Conservation (phyloP, 164 flowering plant species). For the Annona cherimola region DNA sequence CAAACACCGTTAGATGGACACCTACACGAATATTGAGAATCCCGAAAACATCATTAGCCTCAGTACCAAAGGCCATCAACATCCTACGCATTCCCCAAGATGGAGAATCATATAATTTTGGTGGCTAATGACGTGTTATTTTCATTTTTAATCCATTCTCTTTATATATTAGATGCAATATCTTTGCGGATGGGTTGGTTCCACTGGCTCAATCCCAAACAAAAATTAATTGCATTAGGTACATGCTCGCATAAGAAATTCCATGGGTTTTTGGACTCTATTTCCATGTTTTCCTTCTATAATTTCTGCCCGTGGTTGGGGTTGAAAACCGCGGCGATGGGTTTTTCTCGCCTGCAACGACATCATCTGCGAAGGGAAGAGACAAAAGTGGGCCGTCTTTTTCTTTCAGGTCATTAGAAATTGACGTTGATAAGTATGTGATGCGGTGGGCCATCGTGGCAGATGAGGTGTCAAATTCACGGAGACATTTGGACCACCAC, state of each 20-base stretch:
- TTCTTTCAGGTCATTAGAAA: background rate
- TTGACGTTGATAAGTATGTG: conserved; percentile 4
- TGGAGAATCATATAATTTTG: background rate
- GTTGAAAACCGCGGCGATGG: background rate
- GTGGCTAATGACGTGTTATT: background rate
- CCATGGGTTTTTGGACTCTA: background rate
- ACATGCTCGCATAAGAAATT: background rate
- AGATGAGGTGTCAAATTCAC: conserved; percentile 5
- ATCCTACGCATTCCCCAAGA: background rate
- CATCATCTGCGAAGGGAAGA: background rate
- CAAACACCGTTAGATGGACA: too few species aligned
- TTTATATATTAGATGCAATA: background rate
- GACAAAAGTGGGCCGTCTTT: background rate
- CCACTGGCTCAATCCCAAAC: background rate
- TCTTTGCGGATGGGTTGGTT: background rate
- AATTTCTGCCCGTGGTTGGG: background rate
- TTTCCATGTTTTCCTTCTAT: background rate
- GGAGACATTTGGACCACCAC: conserved; percentile 5
- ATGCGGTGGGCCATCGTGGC: conserved; percentile 2
- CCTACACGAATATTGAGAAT: background rate
- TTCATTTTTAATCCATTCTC: background rate
- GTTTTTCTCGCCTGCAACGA: background rate
- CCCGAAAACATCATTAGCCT: background rate
- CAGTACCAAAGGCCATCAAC: background rate
- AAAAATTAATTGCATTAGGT: background rate